Percentiles rank a stretch among this genome's conserved stretches.
These are phyloP conservation scores for Heritiera fomes DNA, from an alignment of 345 rosid genomes.

Conservation along the genomic window DNA sequence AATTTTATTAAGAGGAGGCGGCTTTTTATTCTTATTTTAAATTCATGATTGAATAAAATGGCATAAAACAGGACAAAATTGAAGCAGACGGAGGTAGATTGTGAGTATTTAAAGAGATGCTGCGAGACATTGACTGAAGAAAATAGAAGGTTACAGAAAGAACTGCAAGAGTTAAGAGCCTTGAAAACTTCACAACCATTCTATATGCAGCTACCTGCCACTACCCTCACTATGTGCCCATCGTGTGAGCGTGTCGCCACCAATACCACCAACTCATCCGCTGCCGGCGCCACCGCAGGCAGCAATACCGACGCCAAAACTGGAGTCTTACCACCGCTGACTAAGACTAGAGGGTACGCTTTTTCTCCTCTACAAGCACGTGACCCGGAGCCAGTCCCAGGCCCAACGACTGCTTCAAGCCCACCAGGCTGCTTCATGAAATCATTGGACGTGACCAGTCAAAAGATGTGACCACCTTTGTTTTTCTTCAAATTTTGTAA, in stretches of 20 bases:
- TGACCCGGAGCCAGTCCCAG: conserved; percentile 16
- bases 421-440: conserved; percentile 37
- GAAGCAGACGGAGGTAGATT: conserved; percentile 94
- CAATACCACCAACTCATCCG: conserved; percentile 27
- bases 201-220: conserved; percentile 96
- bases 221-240: conserved; percentile 99
- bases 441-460: not conserved
- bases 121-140: conserved; percentile 90
- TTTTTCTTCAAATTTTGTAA: conserved; percentile 19
- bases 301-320: conserved; percentile 7
- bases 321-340: conserved; percentile 18
- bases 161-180: conserved; percentile 78
- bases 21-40: not conserved
- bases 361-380: conserved; percentile 27
- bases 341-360: conserved; percentile 35
- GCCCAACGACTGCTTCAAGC: conserved; percentile 20
- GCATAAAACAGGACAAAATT: conserved; percentile 64
- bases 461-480: not conserved
- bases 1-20: too few relatives aligned
- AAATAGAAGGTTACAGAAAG: conserved; percentile 86
- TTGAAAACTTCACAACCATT: conserved; percentile 80
- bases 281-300: not conserved
- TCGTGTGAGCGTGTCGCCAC: conserved; percentile 94
- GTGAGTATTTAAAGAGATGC: conserved; percentile 86
- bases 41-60: not conserved